These are phyloP conservation scores for Phalaenopsis hybrid DNA, from an alignment of 116 monocot species.

Conservation along the genomic window DNA sequence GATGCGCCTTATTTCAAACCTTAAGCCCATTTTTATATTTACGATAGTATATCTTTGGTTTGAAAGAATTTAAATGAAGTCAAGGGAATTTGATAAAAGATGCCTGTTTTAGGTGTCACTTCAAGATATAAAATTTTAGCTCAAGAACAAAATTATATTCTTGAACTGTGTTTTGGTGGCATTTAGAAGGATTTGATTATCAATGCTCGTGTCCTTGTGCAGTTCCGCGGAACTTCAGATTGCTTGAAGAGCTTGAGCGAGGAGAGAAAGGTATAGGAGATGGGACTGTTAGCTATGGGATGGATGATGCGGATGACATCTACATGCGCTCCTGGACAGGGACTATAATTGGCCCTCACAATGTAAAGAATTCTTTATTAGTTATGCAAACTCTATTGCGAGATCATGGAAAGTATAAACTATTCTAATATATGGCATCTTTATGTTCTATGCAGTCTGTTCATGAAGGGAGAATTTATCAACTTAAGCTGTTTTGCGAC, in stretches of 20 bases:
- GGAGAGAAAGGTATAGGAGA: constrained; percentile 59
- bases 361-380: constrained; percentile 16
- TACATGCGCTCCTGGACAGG: constrained; percentile 57
- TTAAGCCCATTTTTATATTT: background rate
- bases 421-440: background rate
- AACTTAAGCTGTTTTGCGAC: constrained; percentile 62
- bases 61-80: background rate
- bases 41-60: background rate
- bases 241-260: constrained; percentile 55
- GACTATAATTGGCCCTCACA: constrained; percentile 52
- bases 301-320: constrained; percentile 59
- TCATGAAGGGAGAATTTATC: constrained; percentile 65
- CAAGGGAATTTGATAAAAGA: background rate
- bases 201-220: background rate
- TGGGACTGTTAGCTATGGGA: constrained; percentile 53
- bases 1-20: background rate
- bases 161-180: background rate
- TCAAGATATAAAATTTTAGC: background rate
- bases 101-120: background rate
- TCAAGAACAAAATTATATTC: background rate
- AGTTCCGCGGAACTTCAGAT: constrained; percentile 51
- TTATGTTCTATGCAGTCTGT: constrained; percentile 36
- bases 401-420: background rate
- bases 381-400: background rate
- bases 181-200: background rate